These are phyloP conservation scores for Linanthus parryae DNA, from an alignment of 148 eudicot species.

Conservation along the genomic window DNA sequence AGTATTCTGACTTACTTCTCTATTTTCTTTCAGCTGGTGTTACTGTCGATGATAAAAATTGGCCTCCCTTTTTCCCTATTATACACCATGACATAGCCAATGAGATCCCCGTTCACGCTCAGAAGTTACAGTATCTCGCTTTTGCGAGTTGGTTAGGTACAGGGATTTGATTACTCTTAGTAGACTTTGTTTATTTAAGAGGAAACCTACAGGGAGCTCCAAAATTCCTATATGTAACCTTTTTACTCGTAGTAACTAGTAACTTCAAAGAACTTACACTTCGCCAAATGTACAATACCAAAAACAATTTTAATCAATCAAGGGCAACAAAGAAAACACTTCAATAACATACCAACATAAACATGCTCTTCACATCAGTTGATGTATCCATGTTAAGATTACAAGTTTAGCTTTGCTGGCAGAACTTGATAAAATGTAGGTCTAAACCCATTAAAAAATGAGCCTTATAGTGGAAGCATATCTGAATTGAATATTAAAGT, in stretches of 20 bases:
- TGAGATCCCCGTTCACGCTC: slow-evolving; percentile 60
- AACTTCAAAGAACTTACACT: not conserved
- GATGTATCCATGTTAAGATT: no score
- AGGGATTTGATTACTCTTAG: not conserved
- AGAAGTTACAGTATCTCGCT: slow-evolving; percentile 57
- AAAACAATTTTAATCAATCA: no score
- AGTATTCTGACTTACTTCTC: not conserved
- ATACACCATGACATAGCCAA: slow-evolving; percentile 61
- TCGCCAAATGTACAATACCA: not conserved
- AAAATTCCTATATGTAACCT: not conserved
- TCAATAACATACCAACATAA: no score
- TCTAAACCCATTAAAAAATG: not conserved
- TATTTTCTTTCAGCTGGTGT: slow-evolving; percentile 31
- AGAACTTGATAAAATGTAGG: no score
- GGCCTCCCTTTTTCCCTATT: slow-evolving; percentile 60
- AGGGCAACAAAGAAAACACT: no score
- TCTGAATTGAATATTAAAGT: not conserved
- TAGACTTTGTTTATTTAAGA: not conserved
- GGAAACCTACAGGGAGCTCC: not conserved
- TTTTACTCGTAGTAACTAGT: not conserved
- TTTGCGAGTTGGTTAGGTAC: slow-evolving; percentile 69
- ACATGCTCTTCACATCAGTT: no score
- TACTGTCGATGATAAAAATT: slow-evolving; percentile 41
- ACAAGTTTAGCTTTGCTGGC: no score
- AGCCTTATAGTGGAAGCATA: not conserved